These are phyloP conservation scores for Knufia fluminis DNA, from an alignment of 2,329 filamentous ascomycete genomes.

Conservation along the genomic window DNA sequence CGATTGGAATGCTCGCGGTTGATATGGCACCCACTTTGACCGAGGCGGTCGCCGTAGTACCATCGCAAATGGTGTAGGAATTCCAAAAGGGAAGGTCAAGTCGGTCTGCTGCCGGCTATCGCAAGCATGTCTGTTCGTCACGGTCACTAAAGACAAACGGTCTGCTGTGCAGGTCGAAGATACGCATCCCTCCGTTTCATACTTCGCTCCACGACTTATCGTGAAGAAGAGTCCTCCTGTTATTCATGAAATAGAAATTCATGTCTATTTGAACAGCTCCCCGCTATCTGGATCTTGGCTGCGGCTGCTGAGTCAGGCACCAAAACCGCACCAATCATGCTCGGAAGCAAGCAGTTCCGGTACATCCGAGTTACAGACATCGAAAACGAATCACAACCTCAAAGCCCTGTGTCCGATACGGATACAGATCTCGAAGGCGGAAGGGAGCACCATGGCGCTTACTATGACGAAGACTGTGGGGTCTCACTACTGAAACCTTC, in stretches of 20 bases:
- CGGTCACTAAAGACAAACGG: background rate
- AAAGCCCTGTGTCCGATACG: background rate
- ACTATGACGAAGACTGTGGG: constrained; percentile 1
- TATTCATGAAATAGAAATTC: background rate
- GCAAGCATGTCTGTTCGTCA: background rate
- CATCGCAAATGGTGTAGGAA: background rate
- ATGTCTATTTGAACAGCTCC: background rate
- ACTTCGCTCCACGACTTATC: background rate
- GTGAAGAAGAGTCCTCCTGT: background rate
- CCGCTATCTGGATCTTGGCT: background rate
- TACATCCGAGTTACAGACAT: background rate
- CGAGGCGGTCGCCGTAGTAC: background rate
- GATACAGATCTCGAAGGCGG: constrained; percentile 1
- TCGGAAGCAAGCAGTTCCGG: background rate
- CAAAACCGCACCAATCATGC: background rate
- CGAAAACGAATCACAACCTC: constrained; percentile 1
- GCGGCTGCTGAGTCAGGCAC: background rate
- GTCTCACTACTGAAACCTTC: background rate
- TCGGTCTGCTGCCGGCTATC: background rate
- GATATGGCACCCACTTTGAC: background rate
- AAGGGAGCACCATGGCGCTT: background rate
- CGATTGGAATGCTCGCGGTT: background rate
- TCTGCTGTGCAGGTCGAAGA: background rate
- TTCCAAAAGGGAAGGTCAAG: background rate
- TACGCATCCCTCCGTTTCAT: background rate